Evolutionary conservation across 2,329 filamentous ascomycete species (phyloP), one percentile per base, ranked within the genome.

Genomic region (Cercospora sp.): DNA sequence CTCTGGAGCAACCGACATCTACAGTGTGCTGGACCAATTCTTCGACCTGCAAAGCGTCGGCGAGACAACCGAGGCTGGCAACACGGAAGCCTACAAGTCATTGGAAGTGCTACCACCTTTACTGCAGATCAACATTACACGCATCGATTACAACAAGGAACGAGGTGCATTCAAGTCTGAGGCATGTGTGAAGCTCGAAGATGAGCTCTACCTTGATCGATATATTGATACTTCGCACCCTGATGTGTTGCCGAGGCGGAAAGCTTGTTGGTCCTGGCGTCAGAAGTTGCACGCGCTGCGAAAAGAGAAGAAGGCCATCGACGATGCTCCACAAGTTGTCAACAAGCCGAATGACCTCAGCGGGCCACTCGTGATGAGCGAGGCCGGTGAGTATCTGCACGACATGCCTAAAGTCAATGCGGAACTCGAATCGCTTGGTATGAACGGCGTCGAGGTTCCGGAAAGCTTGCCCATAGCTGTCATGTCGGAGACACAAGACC

Each of bases 111-210:
- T 76, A n/a, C 93, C 95, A 0, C 93, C 94, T 0, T 87, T 99
- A 33, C 83, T 98, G 18, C 94, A 97, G 75, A 89, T 99, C 55
- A 91, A 93, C 72, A 92, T 99, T 33, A 93, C 96, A 76, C 89
- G 95, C 5, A 90, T 91, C 3, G 89, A 90, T 67, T 92, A 89
- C 61, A 89, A 92, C 71, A 85, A 86, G 6, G 85, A 85, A 65
- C 82, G 82, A 23, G 75, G 79, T 36, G 84, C 87, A 2, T 86
- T 83, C 75, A 96, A 96, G 76, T 93, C 93, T 30, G 88, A 88
- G 64, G 89, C 93, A 69, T 88, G 91, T 10, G 87, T 99, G 12
- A 85, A 88, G 20, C 87, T 99, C n/a, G 89, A 90, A 4, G 90
- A 95, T 72, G 89, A 86, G 1, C 85, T 99, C 12, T 96, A 92